Base-by-base conservation (phyloP, 306 rosid species). In the Medicago arabica region DNA sequence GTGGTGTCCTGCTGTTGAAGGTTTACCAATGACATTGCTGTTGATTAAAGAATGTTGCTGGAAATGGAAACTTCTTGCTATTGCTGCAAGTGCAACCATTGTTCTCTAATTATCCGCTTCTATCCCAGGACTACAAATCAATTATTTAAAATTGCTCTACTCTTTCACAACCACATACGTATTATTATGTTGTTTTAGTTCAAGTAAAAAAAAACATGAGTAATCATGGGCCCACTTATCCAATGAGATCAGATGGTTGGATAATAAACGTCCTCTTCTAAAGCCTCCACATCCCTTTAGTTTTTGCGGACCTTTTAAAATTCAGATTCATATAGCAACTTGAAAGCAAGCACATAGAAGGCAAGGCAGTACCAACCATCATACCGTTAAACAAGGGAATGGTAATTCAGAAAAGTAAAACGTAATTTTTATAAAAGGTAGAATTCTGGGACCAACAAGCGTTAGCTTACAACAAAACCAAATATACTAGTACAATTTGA, bases 31-130 rank as follows among this genome's bases (percentile, higher is more conserved):
- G 69, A 60, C 78, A 76, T 77, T 75, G 14, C 75, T 81, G 58
- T 83, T 80, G 73, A 71, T 83, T 38, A 50, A 75, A 78, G 84
- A 60, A 72, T 71, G 75, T 9, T 90, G 86, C 47, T 77, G 96
- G 54, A 81, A 47, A 53, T 78, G 85, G 77, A 86, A 76, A 76
- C 80, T 76, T 84, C 88, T 85, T 75, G 85, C 87, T 14, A 78
- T 82, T 78, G 88, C 81, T 60, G 77, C 74, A n/a, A 87, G 90
- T 60, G 77, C 76, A 14, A 87, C 92, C 97, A 90, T 95, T 80
- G 70, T 72, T 80, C 28, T 78, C 77, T 71, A 57, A 39, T 69
- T 81, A 68, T 75, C 80, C 41, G 36, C 49, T 74, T 40, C 68
- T 60, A 34, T 39, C 41, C 41, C 60, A 55, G 79, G 68, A 80